Base-by-base conservation (phyloP, 2,329 filamentous ascomycete genomes). In the Lachnellula willkommii region DNA sequence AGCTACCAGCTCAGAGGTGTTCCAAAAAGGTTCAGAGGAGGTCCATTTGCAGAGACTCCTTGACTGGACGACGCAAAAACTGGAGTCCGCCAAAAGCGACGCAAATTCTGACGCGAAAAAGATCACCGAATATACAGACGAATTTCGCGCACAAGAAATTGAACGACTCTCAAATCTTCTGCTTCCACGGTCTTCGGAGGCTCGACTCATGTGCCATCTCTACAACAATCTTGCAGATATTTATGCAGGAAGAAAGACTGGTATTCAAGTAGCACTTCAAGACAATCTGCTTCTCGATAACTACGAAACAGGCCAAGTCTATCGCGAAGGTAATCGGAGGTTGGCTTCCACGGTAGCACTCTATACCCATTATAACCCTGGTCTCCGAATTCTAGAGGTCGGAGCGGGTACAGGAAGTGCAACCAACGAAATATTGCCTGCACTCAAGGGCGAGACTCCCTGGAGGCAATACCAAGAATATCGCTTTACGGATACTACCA, bases 401-500 rank as follows among this genome's bases (percentile, higher is more conserved):
- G 57, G 57, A 20, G 57, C n/a, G 15, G 57, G 55, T 3, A 58
- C 55, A 14, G 52, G 52, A 20, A 37, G 36, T 39, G 36, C 36
- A 1, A 39, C 36, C 15, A 12, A n/a, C 5, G 36, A 39, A 15
- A 12, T 39, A 4, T n/a, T 39, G 3, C 36, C 11, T 4, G 36
- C 12, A 39, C 5, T 39, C 2, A 12, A n/a, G 3, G 15, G 36
- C 2, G 15, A 39, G 2, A 39, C 2, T 12, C 36, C 15, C 2
- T 39, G 15, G 12, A 39, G 36, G 9, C 12, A n/a, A 39, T 39
- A 39, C 5, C 12, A 15, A 4, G 11, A n/a, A 4, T 64, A 64
- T 48, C 45, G 24, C 4, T 64, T 58, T 36, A 64, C 62, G 2
- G 62, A 64, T 56, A 55, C 62, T 32, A 55, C 59, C 2, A 37